Evolutionary conservation across 495 filamentous ascomycete species (phyloP).

Genomic region (Hyphodiscus hymeniophilus): DNA sequence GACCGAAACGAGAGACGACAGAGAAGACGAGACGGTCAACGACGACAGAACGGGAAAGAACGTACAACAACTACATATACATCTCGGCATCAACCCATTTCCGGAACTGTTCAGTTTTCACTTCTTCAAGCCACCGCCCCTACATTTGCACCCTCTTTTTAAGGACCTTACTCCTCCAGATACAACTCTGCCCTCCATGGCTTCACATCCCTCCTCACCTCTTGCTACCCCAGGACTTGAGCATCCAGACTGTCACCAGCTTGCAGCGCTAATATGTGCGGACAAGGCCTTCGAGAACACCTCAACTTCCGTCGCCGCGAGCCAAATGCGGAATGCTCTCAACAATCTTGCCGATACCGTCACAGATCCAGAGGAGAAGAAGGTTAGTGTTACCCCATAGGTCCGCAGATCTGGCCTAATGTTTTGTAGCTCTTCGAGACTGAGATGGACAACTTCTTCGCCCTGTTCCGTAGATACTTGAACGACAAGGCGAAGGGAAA

Average conservation of each 20-base stretch:
- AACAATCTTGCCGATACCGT: slow-evolving; percentile 88
- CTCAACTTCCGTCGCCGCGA: slow-evolving; percentile 92
- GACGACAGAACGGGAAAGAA: too few relatives aligned
- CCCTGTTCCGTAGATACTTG: slow-evolving; percentile 93
- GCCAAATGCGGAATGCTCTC: slow-evolving; percentile 97
- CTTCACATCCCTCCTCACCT: not conserved
- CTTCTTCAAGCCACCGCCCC: not conserved
- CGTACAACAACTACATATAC: too few relatives aligned
- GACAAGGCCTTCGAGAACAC: slow-evolving; percentile 96
- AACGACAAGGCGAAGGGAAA: slow-evolving; percentile 99
- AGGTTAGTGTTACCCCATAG: slow-evolving; percentile 38
- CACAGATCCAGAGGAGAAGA: slow-evolving; percentile 72
- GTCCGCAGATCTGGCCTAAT: slow-evolving; percentile 4
- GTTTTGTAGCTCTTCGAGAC: slow-evolving; percentile 69
- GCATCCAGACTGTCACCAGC: not conserved
- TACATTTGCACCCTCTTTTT: not conserved
- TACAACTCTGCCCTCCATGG: not conserved
- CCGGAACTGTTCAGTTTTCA: not conserved
- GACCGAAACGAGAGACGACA: not conserved
- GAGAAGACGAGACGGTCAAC: too few relatives aligned
- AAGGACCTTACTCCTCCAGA: not conserved
- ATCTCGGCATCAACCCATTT: not conserved
- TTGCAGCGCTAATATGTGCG: slow-evolving; percentile 10
- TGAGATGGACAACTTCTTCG: slow-evolving; percentile 99
- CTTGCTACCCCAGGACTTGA: not conserved